Percentiles rank a stretch among this genome's conserved stretches.
These are phyloP conservation scores for Vicia villosa DNA, from an alignment of 306 rosid genomes.

Conservation along the genomic window DNA sequence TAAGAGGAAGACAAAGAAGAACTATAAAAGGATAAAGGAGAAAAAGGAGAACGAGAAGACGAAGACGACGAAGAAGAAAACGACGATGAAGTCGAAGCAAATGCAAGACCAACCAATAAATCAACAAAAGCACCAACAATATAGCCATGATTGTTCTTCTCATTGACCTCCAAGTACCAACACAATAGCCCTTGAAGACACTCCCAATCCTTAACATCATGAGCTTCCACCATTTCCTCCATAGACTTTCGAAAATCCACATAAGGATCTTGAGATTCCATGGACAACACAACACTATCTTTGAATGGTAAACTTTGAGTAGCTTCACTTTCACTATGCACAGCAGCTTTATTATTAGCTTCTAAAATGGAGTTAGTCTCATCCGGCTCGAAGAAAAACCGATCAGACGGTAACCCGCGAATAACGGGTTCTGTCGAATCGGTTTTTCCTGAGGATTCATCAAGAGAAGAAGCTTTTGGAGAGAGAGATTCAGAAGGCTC, in stretches of 20 bases:
- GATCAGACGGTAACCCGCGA: constrained; percentile 64
- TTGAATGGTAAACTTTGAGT: constrained; percentile 47
- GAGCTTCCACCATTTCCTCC: constrained; percentile 93
- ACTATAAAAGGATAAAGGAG: constrained; percentile 58
- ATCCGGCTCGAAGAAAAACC: constrained; percentile 67
- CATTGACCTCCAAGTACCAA: constrained; percentile 78
- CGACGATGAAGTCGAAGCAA: constrained; percentile 1
- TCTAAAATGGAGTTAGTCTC: constrained; percentile 66
- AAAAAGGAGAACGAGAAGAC: constrained; percentile 43
- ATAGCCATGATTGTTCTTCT: constrained; percentile 57
- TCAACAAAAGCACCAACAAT: constrained; percentile 86
- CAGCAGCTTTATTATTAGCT: constrained; percentile 15
- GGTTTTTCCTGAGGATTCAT: constrained; percentile 19
- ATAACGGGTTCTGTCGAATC: constrained; percentile 62
- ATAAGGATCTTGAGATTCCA: constrained; percentile 79
- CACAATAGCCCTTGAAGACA: constrained; percentile 68
- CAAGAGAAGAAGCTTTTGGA: constrained; percentile 40
- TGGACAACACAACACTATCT: constrained; percentile 61
- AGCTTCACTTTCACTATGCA: neutral
- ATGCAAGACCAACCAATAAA: constrained; percentile 57
- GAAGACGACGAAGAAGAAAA: constrained; percentile 6
- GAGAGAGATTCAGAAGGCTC: constrained; percentile 46
- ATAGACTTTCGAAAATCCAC: constrained; percentile 77
- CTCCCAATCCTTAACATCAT: constrained; percentile 67
- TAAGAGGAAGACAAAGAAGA: constrained; percentile 53